A percentile compares a stretch with the other conserved stretches of the same genome.
phyloP scores from a whole-genome alignment of 176 grass and related monocot genomes.

The Dactylis glomerata region DNA sequence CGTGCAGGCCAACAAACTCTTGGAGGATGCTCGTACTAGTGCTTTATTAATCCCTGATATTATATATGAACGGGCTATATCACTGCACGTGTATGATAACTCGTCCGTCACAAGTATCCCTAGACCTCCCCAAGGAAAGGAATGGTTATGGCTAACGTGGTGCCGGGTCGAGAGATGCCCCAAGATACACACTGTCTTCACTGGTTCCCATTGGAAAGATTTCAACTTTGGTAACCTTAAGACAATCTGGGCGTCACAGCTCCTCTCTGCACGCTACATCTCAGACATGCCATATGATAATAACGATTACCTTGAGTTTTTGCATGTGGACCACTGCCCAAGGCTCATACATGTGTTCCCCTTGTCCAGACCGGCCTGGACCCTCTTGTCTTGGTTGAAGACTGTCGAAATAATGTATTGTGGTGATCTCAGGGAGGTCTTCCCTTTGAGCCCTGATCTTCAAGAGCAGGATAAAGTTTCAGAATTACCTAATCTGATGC shows the following conservation, averaged over 20 bases:
- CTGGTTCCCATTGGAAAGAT: no score
- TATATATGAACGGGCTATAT: no score
- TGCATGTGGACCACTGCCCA: background rate
- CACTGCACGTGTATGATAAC: no score
- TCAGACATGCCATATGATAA: rapidly evolving
- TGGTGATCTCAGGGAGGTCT: background rate
- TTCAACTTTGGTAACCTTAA: no score
- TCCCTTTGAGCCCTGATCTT: background rate
- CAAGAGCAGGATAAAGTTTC: background rate
- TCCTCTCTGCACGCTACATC: background rate
- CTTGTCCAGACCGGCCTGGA: background rate
- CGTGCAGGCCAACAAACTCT: no score
- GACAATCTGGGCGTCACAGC: background rate
- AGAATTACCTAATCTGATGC: rapidly evolving
- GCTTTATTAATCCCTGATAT: no score
- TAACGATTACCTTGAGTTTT: rapidly evolving
- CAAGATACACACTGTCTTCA: no score
- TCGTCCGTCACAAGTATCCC: no score
- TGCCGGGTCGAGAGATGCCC: no score
- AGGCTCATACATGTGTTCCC: background rate
- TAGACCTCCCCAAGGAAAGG: no score
- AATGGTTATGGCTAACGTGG: no score
- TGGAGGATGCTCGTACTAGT: no score
- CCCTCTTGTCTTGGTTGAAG: background rate
- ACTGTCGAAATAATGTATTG: slow-evolving; percentile 10